phyloP scores from a whole-genome alignment of 495 filamentous ascomycete species.

The Oidiodendron maius region DNA sequence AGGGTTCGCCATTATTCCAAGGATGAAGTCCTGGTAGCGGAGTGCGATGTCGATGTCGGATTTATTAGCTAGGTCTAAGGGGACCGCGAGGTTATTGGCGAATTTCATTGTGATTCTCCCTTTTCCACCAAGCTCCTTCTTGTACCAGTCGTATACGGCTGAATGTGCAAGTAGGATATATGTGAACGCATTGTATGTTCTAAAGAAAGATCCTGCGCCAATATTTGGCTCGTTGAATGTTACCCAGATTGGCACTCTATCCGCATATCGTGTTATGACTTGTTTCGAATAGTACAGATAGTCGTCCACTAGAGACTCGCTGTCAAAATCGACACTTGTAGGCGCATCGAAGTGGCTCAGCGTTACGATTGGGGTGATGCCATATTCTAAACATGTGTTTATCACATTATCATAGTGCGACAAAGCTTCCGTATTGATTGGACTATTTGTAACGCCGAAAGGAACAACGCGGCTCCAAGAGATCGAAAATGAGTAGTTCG shows the following conservation, averaged over 20 bases:
- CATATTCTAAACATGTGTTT: constrained; percentile 32
- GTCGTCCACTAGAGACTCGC: constrained; percentile 21
- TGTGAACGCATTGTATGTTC: constrained; percentile 12
- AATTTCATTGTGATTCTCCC: constrained; percentile 36
- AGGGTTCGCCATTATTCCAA: constrained; percentile 35
- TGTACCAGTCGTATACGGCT: constrained; percentile 34
- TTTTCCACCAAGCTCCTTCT: constrained; percentile 30
- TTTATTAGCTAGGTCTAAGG: constrained; percentile 27
- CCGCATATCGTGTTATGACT: constrained; percentile 35
- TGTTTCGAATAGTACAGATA: constrained; percentile 35
- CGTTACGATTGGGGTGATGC: constrained; percentile 38
- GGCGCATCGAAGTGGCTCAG: constrained; percentile 38
- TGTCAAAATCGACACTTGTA: constrained; percentile 10
- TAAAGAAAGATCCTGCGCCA: not conserved
- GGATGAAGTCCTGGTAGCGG: constrained; percentile 35
- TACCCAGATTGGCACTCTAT: constrained; percentile 39
- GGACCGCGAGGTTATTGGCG: constrained; percentile 38
- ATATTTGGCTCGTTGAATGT: constrained; percentile 21
- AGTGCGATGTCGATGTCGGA: constrained; percentile 29
- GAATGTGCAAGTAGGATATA: constrained; percentile 34
- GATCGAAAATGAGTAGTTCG: constrained; percentile 43
- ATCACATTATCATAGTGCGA: constrained; percentile 44
- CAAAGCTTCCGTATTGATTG: constrained; percentile 36
- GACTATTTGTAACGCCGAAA: constrained; percentile 33
- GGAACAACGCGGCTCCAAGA: constrained; percentile 40